Evolutionary conservation across 2,329 filamentous ascomycete genomes (phyloP).

Genomic region (Aspergillus sp.): DNA sequence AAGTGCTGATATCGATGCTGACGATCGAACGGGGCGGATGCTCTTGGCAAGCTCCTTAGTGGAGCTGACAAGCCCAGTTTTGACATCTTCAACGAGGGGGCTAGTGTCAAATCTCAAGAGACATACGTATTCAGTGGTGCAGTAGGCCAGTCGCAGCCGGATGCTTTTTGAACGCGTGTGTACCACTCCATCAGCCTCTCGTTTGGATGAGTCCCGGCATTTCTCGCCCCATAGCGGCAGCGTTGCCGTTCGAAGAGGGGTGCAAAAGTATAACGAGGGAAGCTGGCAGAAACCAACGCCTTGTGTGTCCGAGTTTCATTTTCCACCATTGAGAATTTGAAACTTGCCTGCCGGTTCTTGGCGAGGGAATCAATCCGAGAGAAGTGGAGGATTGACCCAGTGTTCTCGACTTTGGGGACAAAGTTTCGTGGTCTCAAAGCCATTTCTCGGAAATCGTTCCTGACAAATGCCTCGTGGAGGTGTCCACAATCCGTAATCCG

Average conservation of each 20-base stretch:
- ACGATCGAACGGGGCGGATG: constrained; percentile 19
- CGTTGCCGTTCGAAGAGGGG: not conserved
- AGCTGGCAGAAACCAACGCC: not conserved
- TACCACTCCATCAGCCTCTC: not conserved
- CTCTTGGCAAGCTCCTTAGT: constrained; percentile 28
- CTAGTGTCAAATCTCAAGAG: not conserved
- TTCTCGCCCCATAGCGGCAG: not conserved
- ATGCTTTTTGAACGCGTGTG: not conserved
- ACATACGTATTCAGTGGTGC: not conserved
- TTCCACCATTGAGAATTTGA: constrained; percentile 4
- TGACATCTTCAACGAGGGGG: not conserved
- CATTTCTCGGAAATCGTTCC: not conserved
- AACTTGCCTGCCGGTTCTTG: not conserved
- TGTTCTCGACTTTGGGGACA: not conserved
- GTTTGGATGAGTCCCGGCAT: not conserved
- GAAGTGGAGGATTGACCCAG: not conserved
- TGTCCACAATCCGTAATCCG: not conserved
- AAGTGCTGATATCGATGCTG: constrained; percentile 23
- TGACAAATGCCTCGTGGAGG: constrained; percentile 2
- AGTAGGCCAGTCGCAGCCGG: not conserved
- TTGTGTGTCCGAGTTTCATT: not conserved
- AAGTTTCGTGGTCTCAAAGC: not conserved
- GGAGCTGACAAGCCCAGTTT: constrained; percentile 18
- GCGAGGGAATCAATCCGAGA: not conserved
- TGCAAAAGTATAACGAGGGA: not conserved